phyloP scores from a whole-genome alignment of 495 filamentous ascomycete species.

The Penicillium psychrofluorescens region DNA sequence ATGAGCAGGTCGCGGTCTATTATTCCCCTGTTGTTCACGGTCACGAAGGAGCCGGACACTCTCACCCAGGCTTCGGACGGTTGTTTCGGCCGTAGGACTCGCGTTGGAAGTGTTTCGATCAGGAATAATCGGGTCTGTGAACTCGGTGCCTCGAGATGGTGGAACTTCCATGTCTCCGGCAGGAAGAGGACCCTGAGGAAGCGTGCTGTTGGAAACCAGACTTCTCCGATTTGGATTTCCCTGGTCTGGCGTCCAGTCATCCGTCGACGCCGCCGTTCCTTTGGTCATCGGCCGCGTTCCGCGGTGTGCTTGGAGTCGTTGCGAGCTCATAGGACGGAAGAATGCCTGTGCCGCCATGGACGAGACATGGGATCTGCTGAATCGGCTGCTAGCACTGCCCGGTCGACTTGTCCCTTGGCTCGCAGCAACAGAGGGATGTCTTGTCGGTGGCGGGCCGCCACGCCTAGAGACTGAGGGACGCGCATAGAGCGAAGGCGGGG shows the following conservation, averaged over 20 bases:
- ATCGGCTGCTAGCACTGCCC: slow-evolving; percentile 59
- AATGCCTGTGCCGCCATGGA: slow-evolving; percentile 84
- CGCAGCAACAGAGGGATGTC: slow-evolving; percentile 25
- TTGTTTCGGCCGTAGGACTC: slow-evolving; percentile 62
- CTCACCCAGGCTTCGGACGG: slow-evolving; percentile 59
- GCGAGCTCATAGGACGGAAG: slow-evolving; percentile 94
- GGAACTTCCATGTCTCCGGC: slow-evolving; percentile 53
- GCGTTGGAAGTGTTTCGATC: slow-evolving; percentile 68
- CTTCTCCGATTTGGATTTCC: slow-evolving; percentile 40
- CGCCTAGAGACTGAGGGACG: slow-evolving; percentile 42
- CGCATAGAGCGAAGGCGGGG: slow-evolving; percentile 36
- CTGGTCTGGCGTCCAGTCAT: slow-evolving; percentile 34
- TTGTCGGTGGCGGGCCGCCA: slow-evolving; percentile 38
- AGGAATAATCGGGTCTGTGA: slow-evolving; percentile 55
- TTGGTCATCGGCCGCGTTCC: slow-evolving; percentile 46
- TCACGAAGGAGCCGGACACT: slow-evolving; percentile 67
- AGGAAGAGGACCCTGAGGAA: slow-evolving; percentile 28
- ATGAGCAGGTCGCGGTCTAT: slow-evolving; percentile 44
- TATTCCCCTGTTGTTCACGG: slow-evolving; percentile 28
- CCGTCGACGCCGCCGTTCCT: slow-evolving; percentile 31
- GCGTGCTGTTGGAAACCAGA: slow-evolving; percentile 39
- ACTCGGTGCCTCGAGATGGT: slow-evolving; percentile 71
- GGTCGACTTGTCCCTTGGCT: slow-evolving; percentile 45
- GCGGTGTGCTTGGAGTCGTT: slow-evolving; percentile 86
- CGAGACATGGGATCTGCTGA: slow-evolving; percentile 83